Evolutionary conservation across 2,329 filamentous ascomycete species (phyloP), one percentile per base, ranked within the genome.

Genomic region (Podosphaera xanthii): DNA sequence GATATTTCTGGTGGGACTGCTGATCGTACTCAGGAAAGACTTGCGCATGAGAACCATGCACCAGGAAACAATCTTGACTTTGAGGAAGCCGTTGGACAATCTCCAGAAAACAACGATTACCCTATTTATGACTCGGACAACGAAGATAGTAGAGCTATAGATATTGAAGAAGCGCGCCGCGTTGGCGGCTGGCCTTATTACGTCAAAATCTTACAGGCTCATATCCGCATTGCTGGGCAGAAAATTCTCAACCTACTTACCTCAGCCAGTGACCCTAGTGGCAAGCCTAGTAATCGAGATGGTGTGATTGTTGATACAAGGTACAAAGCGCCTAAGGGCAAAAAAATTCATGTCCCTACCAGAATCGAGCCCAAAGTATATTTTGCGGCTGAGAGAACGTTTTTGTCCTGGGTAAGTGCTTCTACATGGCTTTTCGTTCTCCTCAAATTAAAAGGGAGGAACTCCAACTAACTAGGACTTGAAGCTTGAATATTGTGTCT

Each of bases 301-400:
- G 71, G 77, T 66, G 65, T 82, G 72, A 76, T 83, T 34, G 75
- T 77, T 63, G 74, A 70, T 36, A 79, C 76, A 70, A 76, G 72
- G 65, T 81, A 89, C 73, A 83, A 81, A 69, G 86, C 86, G 7
- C 86, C 86, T 10, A 83, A 81, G 70, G 86, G 86, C 59, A 91
- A 90, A 80, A 87, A 87, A 70, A 97, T 98, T 61, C 91, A 97
- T 67, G 92, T 98, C 33, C 91, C 91, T 12, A 84, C 97, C 59
- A 83, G 92, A 56, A 90, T 98, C 40, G 92, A 98, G 71, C 92
- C 92, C 40, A 98, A 98, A 73, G 92, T 98, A 57, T 95, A 89
- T 71, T 95, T 98, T 69, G 92, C 92, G 31, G 90, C 89, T 0
- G 92, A 98, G 72, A 81, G 92, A 63, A 98, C 92, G 0, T 98